phyloP scores from a whole-genome alignment of 169 alveolate species.

The Amoebophrya sp. region DNA sequence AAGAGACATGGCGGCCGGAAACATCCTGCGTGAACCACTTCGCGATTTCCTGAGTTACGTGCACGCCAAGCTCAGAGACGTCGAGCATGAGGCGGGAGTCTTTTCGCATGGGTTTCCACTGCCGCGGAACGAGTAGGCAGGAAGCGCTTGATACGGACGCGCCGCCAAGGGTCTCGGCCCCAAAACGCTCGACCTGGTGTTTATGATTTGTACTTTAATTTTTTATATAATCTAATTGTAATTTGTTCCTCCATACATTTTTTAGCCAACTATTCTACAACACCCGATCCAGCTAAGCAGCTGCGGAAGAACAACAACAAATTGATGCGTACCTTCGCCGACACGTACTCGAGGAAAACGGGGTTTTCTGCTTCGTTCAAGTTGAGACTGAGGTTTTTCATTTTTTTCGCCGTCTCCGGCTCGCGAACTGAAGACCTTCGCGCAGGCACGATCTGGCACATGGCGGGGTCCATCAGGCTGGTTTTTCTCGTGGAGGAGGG shows the following conservation, averaged over 20 bases:
- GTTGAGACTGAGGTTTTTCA: neutral
- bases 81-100: neutral
- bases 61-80: neutral
- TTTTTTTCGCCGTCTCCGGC: neutral
- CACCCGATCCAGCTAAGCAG: too few species aligned
- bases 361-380: neutral
- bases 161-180: too few species aligned
- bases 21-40: neutral
- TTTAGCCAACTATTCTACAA: too few species aligned
- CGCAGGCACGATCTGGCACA: neutral
- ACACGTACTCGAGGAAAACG: neutral
- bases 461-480: neutral
- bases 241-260: too few species aligned
- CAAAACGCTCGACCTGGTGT: too few species aligned
- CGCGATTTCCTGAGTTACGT: neutral
- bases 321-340: neutral
- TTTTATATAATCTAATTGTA: too few species aligned
- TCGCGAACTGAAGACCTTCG: neutral
- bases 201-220: too few species aligned
- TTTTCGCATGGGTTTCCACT: neutral
- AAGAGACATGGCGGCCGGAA: neutral
- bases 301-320: neutral
- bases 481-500: too few species aligned
- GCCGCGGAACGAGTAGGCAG: neutral
- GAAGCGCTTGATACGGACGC: too few species aligned